Conservation (phyloP, 768 basidiomycete genomes). For the Mycena chlorophos region DNA sequence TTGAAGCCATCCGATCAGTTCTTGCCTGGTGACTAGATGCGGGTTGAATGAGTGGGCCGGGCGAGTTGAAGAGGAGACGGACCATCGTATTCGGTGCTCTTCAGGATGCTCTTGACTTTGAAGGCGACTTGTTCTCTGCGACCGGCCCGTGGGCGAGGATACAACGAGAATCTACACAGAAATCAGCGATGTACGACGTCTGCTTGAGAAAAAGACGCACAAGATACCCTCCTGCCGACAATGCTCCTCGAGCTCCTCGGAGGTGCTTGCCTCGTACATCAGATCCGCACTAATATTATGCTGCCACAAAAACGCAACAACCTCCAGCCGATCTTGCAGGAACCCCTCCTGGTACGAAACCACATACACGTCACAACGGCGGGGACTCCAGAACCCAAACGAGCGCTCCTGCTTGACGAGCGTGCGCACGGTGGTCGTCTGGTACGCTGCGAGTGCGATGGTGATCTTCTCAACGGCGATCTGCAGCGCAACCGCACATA, state of each 20-base stretch:
- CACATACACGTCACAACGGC: slow-evolving; percentile 84
- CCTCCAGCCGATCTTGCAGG: slow-evolving; percentile 75
- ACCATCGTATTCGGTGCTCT: slow-evolving; percentile 77
- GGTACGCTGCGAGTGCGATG: slow-evolving; percentile 64
- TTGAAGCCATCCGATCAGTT: slow-evolving; percentile 74
- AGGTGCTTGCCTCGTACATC: slow-evolving; percentile 79
- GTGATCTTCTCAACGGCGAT: slow-evolving; percentile 81
- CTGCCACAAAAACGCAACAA: slow-evolving; percentile 76
- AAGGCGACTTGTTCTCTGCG: slow-evolving; percentile 67
- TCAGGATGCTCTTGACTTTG: slow-evolving; percentile 82
- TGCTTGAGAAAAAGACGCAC: slow-evolving; percentile 41
- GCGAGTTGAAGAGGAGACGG: slow-evolving; percentile 21
- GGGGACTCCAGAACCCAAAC: slow-evolving; percentile 88
- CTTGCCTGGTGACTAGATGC: slow-evolving; percentile 50
- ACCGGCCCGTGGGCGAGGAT: slow-evolving; percentile 51
- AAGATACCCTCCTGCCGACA: slow-evolving; percentile 83
- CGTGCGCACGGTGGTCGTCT: slow-evolving; percentile 65
- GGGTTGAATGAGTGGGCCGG: slow-evolving; percentile 7
- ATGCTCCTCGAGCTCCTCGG: slow-evolving; percentile 67
- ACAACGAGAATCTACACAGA: slow-evolving; percentile 41
- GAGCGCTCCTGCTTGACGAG: slow-evolving; percentile 78
- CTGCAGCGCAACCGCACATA: slow-evolving; percentile 73
- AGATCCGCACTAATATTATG: slow-evolving; percentile 83
- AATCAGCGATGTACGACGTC: background rate
- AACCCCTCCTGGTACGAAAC: slow-evolving; percentile 76